These are phyloP conservation scores for Scedosporium aurantiacum DNA, from an alignment of 2,329 filamentous ascomycete species.

Conservation along the genomic window DNA sequence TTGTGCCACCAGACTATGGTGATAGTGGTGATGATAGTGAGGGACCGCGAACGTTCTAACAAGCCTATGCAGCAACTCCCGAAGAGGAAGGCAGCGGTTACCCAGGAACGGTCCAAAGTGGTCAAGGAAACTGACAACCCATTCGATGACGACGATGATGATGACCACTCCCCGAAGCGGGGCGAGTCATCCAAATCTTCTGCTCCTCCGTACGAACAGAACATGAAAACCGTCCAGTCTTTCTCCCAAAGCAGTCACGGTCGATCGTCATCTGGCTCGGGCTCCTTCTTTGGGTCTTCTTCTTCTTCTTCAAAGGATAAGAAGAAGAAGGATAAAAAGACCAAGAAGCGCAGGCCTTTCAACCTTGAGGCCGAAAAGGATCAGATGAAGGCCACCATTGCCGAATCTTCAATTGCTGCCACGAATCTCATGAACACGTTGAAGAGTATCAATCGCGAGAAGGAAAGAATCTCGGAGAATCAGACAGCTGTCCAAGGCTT, in stretches of 20 bases:
- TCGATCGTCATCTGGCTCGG: conserved; percentile 27
- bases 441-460: conserved; percentile 83
- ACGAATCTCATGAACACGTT: conserved; percentile 82
- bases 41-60: not conserved
- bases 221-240: conserved; percentile 9
- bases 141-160: conserved; percentile 55
- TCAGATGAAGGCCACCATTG: conserved; percentile 77
- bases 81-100: conserved; percentile 58
- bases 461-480: conserved; percentile 79
- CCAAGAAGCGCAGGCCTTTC: conserved; percentile 56
- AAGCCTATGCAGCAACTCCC: conserved; percentile 40
- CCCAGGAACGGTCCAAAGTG: conserved; percentile 70
- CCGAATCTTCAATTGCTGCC: conserved; percentile 78
- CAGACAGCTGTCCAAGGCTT: conserved; percentile 63
- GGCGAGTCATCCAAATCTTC: conserved; percentile 15
- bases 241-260: conserved; percentile 13
- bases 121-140: conserved; percentile 70
- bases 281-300: conserved; percentile 28
- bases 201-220: conserved; percentile 8
- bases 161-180: conserved; percentile 28
- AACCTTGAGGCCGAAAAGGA: conserved; percentile 81
- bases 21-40: no score
- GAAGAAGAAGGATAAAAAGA: conserved; percentile 34
- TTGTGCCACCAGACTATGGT: conserved; percentile 8
- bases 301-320: conserved; percentile 37